Conservation (phyloP, 345 rosid species). For the Eucalyptus urophylla region DNA sequence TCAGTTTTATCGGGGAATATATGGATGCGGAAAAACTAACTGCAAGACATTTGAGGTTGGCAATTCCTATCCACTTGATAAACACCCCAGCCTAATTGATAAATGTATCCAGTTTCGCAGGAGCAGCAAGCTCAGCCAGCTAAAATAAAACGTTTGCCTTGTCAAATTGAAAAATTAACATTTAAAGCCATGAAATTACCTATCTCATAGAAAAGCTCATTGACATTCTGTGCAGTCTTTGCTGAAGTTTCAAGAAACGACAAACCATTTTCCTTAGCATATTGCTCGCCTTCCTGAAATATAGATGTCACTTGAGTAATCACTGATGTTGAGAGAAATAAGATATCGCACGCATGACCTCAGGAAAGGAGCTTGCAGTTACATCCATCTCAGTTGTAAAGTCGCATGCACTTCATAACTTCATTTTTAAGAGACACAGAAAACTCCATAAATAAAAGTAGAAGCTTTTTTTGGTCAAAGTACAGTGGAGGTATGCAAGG, state of each 20-base stretch:
- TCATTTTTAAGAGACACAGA: neutral
- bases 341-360: neutral
- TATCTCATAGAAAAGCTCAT: constrained; percentile 66
- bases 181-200: constrained; percentile 14
- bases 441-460: neutral
- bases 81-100: neutral
- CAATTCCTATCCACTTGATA: neutral
- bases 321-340: neutral
- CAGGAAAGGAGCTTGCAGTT: neutral
- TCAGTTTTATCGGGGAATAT: neutral
- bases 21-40: neutral
- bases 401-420: neutral
- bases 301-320: neutral
- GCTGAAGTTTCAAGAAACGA: constrained; percentile 67
- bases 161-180: neutral
- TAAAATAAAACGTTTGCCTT: neutral
- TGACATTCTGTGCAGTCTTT: constrained; percentile 61
- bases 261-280: constrained; percentile 56
- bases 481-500: neutral
- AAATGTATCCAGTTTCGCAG: neutral
- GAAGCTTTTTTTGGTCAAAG: neutral
- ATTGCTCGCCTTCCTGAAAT: constrained; percentile 53
- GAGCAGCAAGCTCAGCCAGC: neutral
- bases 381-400: neutral
- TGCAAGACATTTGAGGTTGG: neutral